Conservation (phyloP, 2,329 filamentous ascomycete species). For the Uncinocarpus reesii region DNA sequence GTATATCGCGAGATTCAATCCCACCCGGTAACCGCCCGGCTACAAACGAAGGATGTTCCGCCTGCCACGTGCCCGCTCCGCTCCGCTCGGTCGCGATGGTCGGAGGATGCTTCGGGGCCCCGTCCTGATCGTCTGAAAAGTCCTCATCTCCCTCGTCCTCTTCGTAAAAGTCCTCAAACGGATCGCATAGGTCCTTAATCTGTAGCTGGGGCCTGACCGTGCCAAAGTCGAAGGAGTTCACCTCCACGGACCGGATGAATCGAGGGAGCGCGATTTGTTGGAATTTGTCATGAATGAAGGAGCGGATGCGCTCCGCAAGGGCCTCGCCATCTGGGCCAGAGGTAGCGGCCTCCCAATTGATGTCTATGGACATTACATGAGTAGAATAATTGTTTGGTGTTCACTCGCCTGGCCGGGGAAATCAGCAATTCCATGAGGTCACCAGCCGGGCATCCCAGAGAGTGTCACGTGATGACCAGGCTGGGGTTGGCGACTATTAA, state of each 20-base stretch:
- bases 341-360: constrained; percentile 91
- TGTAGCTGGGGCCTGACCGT: constrained; percentile 71
- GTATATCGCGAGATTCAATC: constrained; percentile 22
- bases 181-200: constrained; percentile 94
- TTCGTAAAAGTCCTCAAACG: constrained; percentile 92
- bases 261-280: constrained; percentile 82
- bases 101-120: constrained; percentile 13
- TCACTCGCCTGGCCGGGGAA: no score
- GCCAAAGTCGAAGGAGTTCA: constrained; percentile 90
- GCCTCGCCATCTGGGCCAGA: constrained; percentile 75
- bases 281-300: constrained; percentile 92
- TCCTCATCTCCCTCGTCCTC: constrained; percentile 47
- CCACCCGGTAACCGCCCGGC: constrained; percentile 23
- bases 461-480: not conserved
- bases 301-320: constrained; percentile 75
- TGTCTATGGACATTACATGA: constrained; percentile 80
- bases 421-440: not conserved
- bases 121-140: constrained; percentile 30
- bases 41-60: constrained; percentile 6
- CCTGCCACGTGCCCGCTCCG: constrained; percentile 12
- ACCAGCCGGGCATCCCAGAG: no score
- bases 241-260: constrained; percentile 92
- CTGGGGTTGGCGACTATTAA: no score
- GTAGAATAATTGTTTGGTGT: constrained; percentile 10
- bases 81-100: not conserved